Conservation (phyloP, 2,329 filamentous ascomycete species). For the Penicillium concentricum region DNA sequence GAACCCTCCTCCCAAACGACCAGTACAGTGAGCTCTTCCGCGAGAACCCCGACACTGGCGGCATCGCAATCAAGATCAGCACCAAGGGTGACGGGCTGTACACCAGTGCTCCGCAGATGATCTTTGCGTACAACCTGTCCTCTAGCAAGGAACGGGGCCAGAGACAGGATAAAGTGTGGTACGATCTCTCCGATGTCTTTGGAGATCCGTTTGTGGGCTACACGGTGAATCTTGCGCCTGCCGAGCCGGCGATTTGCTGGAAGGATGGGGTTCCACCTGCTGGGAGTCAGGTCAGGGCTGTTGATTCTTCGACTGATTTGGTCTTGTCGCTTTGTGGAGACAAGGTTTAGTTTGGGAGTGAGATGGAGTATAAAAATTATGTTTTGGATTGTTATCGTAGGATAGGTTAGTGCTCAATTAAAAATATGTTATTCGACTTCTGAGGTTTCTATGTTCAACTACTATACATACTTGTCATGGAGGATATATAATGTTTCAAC, state of each 20-base stretch:
- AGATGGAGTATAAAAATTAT: background rate
- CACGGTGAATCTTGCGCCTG: conserved; percentile 23
- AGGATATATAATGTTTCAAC: background rate
- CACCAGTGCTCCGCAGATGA: conserved; percentile 36
- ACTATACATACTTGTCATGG: no score
- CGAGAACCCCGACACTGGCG: conserved; percentile 35
- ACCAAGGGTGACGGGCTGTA: conserved; percentile 35
- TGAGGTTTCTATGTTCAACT: no score
- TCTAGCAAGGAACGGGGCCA: conserved; percentile 8
- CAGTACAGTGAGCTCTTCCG: conserved; percentile 39
- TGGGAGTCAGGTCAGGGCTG: conserved; percentile 32
- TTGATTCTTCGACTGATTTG: conserved; percentile 22
- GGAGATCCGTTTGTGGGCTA: conserved; percentile 43
- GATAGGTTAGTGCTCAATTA: background rate
- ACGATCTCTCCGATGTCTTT: conserved; percentile 47
- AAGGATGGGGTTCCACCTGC: conserved; percentile 30
- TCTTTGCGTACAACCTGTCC: conserved; percentile 44
- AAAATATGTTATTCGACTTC: background rate
- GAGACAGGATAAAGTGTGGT: conserved; percentile 33
- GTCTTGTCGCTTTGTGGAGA: conserved; percentile 27
- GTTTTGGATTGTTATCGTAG: background rate
- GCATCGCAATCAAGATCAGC: conserved; percentile 46
- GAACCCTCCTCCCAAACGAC: conserved; percentile 21
- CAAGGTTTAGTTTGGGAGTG: background rate
- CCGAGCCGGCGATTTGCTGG: conserved; percentile 31